Conservation (phyloP, 768 basidiomycete genomes). For the Russula foetens region DNA sequence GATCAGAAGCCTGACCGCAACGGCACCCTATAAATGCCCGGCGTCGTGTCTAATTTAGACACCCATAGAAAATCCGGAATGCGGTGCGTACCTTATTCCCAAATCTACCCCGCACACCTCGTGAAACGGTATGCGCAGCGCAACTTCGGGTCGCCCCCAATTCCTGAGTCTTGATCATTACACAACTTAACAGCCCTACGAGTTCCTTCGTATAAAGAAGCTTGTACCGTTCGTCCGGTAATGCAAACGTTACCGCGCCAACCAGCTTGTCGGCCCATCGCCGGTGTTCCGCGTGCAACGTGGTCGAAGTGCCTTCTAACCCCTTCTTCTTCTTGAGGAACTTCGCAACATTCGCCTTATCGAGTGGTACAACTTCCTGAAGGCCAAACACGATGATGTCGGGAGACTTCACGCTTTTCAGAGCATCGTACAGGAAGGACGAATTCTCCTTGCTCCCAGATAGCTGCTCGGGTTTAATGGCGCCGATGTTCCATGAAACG, state of each 20-base stretch:
- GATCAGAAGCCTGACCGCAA: conserved; percentile 81
- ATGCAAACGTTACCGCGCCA: conserved; percentile 62
- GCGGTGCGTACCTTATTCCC: conserved; percentile 79
- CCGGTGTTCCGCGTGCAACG: conserved; percentile 80
- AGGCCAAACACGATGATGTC: conserved; percentile 93
- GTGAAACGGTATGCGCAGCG: conserved; percentile 76
- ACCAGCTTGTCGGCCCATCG: conserved; percentile 81
- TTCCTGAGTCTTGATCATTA: conserved; percentile 67
- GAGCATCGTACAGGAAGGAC: conserved; percentile 69
- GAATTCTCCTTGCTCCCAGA: conserved; percentile 58
- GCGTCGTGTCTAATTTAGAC: not conserved
- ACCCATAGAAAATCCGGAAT: not conserved
- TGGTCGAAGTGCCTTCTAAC: conserved; percentile 58
- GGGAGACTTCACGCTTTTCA: conserved; percentile 64
- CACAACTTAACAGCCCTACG: conserved; percentile 77
- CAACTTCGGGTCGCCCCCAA: conserved; percentile 52
- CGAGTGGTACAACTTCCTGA: conserved; percentile 96
- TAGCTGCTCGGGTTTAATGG: conserved; percentile 73
- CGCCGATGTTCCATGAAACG: conserved; percentile 90
- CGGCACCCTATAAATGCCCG: conserved; percentile 56
- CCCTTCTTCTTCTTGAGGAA: conserved; percentile 70
- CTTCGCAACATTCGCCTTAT: conserved; percentile 89
- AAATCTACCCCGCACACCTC: conserved; percentile 88
- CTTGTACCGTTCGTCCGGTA: conserved; percentile 65
- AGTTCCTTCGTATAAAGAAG: conserved; percentile 82